Conservation (phyloP, 2,329 filamentous ascomycete genomes). For the Fonsecaea pedrosoi region DNA sequence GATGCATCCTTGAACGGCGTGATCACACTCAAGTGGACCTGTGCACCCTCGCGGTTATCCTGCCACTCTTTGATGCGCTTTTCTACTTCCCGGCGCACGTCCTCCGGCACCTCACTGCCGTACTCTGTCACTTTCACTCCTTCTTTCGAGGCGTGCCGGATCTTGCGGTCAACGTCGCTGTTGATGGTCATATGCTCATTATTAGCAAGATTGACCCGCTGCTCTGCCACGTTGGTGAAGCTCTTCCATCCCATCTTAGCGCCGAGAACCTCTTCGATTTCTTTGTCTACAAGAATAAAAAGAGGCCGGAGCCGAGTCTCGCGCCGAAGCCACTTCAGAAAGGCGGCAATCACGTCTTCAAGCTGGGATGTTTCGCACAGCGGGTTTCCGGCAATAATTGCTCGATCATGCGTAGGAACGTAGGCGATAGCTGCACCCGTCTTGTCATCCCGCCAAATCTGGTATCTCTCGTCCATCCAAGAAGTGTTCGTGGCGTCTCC, state of each 20-base stretch:
- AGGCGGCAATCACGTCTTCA: constrained; percentile 69
- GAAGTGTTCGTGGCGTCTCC: constrained; percentile 85
- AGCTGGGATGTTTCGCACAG: constrained; percentile 77
- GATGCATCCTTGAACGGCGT: constrained; percentile 77
- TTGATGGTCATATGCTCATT: constrained; percentile 63
- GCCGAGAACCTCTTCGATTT: constrained; percentile 74
- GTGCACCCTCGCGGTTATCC: constrained; percentile 71
- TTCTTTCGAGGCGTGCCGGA: constrained; percentile 74
- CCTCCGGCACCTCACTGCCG: constrained; percentile 62
- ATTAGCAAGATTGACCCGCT: constrained; percentile 73
- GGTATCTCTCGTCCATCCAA: constrained; percentile 82
- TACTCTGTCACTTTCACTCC: constrained; percentile 76
- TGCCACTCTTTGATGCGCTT: constrained; percentile 75
- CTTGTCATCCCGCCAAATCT: constrained; percentile 74
- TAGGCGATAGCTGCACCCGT: constrained; percentile 80
- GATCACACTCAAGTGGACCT: constrained; percentile 83
- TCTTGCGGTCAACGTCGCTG: constrained; percentile 66
- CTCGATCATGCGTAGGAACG: constrained; percentile 72
- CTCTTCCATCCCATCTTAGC: constrained; percentile 77
- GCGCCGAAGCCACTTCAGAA: constrained; percentile 70
- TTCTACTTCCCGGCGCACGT: constrained; percentile 69
- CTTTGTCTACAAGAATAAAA: constrained; percentile 76
- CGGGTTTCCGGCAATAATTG: constrained; percentile 78
- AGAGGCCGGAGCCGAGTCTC: constrained; percentile 68
- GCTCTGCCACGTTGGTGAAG: constrained; percentile 77